phyloP scores from a whole-genome alignment of 208 protist species.

The Leishmania martiniquensis region DNA sequence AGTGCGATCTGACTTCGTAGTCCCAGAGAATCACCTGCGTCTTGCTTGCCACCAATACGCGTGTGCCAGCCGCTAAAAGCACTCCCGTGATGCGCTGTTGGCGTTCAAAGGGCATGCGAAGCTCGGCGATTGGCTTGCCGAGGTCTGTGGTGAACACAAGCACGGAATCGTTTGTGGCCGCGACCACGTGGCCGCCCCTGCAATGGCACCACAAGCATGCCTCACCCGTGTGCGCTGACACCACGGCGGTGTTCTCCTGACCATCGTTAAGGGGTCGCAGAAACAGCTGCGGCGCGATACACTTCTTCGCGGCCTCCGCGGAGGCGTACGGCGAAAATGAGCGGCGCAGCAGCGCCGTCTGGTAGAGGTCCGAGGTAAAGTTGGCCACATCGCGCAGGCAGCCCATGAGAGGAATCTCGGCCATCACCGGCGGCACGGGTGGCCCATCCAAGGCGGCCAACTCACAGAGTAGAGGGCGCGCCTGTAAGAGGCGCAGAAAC shows the following conservation, averaged over 20 bases:
- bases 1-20: conserved; percentile 63
- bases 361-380: conserved; percentile 61
- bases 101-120: conserved; percentile 65
- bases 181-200: conserved; percentile 57
- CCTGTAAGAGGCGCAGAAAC: conserved; percentile 72
- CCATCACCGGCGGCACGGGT: conserved; percentile 34
- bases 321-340: conserved; percentile 55
- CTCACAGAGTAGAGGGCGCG: conserved; percentile 54
- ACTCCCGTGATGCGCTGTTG: conserved; percentile 58
- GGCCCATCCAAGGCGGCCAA: conserved; percentile 37
- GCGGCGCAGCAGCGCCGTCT: conserved; percentile 53
- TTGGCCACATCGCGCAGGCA: conserved; percentile 59
- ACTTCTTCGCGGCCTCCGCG: conserved; percentile 22
- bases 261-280: conserved; percentile 66
- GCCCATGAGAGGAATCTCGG: conserved; percentile 38
- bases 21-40: conserved; percentile 72
- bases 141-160: conserved; percentile 50
- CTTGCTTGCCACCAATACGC: conserved; percentile 68
- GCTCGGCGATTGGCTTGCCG: conserved; percentile 45
- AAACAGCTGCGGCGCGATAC: conserved; percentile 55
- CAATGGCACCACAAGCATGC: conserved; percentile 45
- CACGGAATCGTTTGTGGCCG: conserved; percentile 55
- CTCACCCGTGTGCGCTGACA: conserved; percentile 28
- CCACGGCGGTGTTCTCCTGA: conserved; percentile 46
- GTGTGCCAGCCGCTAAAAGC: conserved; percentile 59